phyloP scores from a whole-genome alignment of 164 flowering plant species.

The Annona cherimola region DNA sequence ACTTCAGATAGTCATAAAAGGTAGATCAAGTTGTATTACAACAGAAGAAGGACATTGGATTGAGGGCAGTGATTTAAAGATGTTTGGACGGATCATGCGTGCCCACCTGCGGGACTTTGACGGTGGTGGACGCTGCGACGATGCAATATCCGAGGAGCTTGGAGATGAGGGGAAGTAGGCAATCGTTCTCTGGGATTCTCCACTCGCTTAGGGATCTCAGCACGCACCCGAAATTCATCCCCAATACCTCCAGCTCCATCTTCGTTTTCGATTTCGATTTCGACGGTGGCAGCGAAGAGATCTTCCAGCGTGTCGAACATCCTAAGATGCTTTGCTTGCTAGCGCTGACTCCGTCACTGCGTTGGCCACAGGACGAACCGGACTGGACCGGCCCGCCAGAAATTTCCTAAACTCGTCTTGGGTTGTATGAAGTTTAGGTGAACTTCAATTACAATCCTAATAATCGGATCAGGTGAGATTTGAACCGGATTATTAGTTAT shows the following conservation, averaged over 20 bases:
- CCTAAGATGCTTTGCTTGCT: too few relatives aligned
- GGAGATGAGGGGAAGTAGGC: constrained; percentile 84
- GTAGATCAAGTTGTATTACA: neutral
- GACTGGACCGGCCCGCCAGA: too few relatives aligned
- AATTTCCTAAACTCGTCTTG: too few relatives aligned
- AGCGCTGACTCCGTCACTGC: too few relatives aligned
- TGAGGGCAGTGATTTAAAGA: neutral
- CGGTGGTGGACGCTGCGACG: constrained; percentile 94
- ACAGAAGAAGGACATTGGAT: neutral
- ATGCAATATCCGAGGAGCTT: constrained; percentile 87
- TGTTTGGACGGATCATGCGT: neutral
- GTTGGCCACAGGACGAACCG: too few relatives aligned
- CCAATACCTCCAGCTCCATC: constrained; percentile 52
- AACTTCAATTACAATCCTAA: too few relatives aligned
- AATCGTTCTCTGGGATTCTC: constrained; percentile 65
- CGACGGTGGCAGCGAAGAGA: too few relatives aligned
- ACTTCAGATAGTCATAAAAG: neutral
- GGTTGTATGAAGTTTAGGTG: too few relatives aligned
- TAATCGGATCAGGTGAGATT: too few relatives aligned
- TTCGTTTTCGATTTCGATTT: neutral
- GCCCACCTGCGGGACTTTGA: constrained; percentile 86
- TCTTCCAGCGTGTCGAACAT: too few relatives aligned
- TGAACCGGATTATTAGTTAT: too few relatives aligned
- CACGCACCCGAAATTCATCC: constrained; percentile 78
- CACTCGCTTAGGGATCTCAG: constrained; percentile 57